Evolutionary conservation across 2,329 filamentous ascomycete genomes (phyloP).

Genomic region (Cladophialophora carrionii): DNA sequence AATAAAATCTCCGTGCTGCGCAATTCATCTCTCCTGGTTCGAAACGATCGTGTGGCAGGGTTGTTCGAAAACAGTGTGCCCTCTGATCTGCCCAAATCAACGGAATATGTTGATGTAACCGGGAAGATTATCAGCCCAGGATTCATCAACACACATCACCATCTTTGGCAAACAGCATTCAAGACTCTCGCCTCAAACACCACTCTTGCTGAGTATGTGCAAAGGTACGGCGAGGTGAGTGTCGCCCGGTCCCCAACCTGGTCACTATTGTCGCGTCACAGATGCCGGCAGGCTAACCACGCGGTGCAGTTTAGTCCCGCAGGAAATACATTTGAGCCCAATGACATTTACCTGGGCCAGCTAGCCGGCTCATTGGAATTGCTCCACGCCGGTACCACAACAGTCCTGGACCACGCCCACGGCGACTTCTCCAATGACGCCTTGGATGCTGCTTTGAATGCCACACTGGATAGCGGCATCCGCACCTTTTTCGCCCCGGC

Average conservation of each 20-base stretch:
- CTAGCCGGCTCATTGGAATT: constrained; percentile 14
- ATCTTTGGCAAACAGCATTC: constrained; percentile 54
- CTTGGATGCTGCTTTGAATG: constrained; percentile 38
- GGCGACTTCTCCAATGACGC: constrained; percentile 33
- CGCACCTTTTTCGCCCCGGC: not conserved
- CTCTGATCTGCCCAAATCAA: not conserved
- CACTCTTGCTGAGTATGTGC: constrained; percentile 55
- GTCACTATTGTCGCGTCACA: not conserved
- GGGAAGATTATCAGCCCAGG: constrained; percentile 39
- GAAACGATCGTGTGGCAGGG: not conserved
- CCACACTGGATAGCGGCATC: constrained; percentile 38
- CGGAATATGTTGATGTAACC: constrained; percentile 43
- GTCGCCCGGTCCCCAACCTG: not conserved
- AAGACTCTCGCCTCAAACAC: constrained; percentile 59
- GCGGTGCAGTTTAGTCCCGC: not conserved
- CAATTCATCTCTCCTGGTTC: not conserved
- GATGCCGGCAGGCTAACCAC: not conserved
- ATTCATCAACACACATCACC: constrained; percentile 43
- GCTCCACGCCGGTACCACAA: constrained; percentile 25
- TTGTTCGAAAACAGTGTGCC: not conserved
- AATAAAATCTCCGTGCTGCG: not conserved
- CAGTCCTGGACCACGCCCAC: constrained; percentile 42
- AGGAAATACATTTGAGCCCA: constrained; percentile 44
- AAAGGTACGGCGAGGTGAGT: constrained; percentile 43
- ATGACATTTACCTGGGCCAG: constrained; percentile 53